A percentile compares a stretch with the other conserved stretches of the same genome.
phyloP scores from a whole-genome alignment of 148 eudicot genomes.

The Rhododendron simsii region DNA sequence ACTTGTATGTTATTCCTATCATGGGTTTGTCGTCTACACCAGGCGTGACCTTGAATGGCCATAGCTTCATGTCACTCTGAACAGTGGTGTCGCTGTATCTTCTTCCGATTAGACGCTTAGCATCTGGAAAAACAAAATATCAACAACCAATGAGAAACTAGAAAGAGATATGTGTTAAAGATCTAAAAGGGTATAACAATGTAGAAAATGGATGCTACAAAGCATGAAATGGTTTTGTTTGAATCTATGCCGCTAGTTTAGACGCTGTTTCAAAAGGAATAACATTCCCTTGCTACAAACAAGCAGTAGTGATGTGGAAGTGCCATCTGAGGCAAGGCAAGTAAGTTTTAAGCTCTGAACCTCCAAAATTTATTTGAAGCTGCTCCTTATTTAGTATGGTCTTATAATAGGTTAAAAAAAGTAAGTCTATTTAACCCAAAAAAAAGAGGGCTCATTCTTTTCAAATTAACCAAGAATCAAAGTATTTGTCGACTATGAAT shows the following conservation, averaged over 20 bases:
- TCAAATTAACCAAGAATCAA: too few relatives aligned
- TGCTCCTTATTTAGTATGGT: too few relatives aligned
- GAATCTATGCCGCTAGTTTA: background rate
- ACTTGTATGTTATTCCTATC: background rate
- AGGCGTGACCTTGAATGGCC: background rate
- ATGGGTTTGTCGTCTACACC: background rate
- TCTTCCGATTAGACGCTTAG: conserved; percentile 7
- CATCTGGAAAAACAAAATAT: background rate
- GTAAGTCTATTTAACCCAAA: too few relatives aligned
- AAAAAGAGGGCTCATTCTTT: too few relatives aligned
- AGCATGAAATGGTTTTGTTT: background rate
- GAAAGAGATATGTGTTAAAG: background rate
- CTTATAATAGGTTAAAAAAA: too few relatives aligned
- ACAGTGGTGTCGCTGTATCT: background rate
- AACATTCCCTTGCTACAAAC: background rate
- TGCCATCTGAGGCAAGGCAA: too few relatives aligned
- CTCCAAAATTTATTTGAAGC: too few relatives aligned
- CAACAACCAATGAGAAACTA: background rate
- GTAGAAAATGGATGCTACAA: background rate
- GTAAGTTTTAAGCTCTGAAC: too few relatives aligned
- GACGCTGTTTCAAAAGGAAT: background rate
- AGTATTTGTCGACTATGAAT: too few relatives aligned
- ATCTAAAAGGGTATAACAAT: background rate
- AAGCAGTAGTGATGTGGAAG: background rate
- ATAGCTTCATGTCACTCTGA: conserved; percentile 4